Evolutionary conservation across 164 flowering plant genomes (phyloP).

Genomic region (Buxus sempervirens): DNA sequence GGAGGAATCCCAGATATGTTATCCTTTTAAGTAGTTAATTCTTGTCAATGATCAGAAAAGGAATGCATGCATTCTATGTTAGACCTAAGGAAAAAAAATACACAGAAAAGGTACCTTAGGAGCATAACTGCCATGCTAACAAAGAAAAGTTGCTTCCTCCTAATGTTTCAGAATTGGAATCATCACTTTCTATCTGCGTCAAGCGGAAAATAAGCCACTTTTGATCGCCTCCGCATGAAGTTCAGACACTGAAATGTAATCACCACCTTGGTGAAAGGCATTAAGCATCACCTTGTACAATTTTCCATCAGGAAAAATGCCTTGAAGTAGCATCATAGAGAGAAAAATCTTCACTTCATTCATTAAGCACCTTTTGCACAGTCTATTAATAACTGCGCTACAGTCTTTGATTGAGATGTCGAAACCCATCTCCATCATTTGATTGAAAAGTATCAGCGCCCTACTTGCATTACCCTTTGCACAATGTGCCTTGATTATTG

Average conservation of each 20-base stretch:
- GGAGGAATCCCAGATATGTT: background rate
- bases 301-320: conserved; percentile 48
- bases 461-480: conserved; percentile 54
- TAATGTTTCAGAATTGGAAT: background rate
- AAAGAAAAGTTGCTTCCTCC: background rate
- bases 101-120: background rate
- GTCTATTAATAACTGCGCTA: conserved; percentile 68
- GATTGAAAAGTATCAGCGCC: conserved; percentile 39
- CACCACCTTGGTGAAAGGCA: conserved; percentile 29
- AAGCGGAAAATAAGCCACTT: conserved; percentile 27
- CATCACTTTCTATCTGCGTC: background rate
- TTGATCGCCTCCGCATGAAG: conserved; percentile 42
- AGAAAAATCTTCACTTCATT: conserved; percentile 47
- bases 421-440: conserved; percentile 57
- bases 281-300: conserved; percentile 37
- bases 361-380: conserved; percentile 52
- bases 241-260: conserved; percentile 27
- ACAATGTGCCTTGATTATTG: conserved; percentile 71
- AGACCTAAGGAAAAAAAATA: no score
- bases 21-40: background rate
- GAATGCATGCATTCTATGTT: background rate
- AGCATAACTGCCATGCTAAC: background rate
- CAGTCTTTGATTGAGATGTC: conserved; percentile 57
- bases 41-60: background rate
- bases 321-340: conserved; percentile 45